Percentiles rank a stretch among this genome's conserved stretches.
These are phyloP conservation scores for Penicillium fuscoglaucum DNA, from an alignment of 2,329 filamentous ascomycete genomes.

Conservation along the genomic window DNA sequence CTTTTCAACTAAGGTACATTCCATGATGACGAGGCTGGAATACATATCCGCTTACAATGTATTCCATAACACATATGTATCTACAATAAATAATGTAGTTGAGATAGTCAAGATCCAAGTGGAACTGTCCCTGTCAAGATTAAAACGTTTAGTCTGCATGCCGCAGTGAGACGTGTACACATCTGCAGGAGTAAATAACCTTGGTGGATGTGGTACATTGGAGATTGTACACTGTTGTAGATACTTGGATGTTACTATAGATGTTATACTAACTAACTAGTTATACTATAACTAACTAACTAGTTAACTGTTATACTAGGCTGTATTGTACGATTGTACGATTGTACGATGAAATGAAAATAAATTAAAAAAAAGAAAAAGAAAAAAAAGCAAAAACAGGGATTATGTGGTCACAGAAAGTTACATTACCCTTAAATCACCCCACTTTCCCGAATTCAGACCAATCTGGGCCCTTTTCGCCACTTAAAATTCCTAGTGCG, in stretches of 20 bases:
- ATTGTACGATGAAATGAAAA: not conserved
- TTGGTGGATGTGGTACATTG: not conserved
- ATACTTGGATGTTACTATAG: not conserved
- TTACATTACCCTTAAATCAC: slow-evolving; percentile 13
- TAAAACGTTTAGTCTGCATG: not conserved
- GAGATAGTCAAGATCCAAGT: not conserved
- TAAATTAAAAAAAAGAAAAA: not conserved
- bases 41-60: not conserved
- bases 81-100: not conserved
- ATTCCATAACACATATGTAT: not conserved
- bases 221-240: not conserved
- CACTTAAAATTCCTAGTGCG: slow-evolving; percentile 8
- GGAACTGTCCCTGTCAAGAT: slow-evolving; percentile 1
- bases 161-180: not conserved
- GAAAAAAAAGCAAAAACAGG: not conserved
- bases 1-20: not conserved
- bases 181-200: not conserved
- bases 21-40: slow-evolving; percentile 1
- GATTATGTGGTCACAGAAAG: slow-evolving; percentile 9
- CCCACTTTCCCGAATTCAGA: slow-evolving; percentile 15
- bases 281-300: too few relatives aligned
- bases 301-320: too few relatives aligned
- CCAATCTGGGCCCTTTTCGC: not conserved
- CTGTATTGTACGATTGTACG: not conserved
- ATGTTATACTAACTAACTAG: not conserved